Evolutionary conservation across 148 eudicot species (phyloP).

Genomic region (Selenicereus undatus): DNA sequence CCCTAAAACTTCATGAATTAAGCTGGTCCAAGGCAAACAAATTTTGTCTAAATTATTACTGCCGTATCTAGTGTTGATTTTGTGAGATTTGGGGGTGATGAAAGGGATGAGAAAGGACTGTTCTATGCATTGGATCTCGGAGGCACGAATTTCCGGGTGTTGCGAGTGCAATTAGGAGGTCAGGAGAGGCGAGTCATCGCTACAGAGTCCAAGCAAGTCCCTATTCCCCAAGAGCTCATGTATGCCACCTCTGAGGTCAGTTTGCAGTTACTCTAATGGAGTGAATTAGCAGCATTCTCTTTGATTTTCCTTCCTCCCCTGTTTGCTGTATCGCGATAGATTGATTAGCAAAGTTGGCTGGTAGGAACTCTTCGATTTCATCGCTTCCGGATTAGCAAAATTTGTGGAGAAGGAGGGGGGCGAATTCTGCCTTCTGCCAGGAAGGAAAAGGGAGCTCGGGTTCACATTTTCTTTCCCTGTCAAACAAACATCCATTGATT

Average conservation of each 20-base stretch:
- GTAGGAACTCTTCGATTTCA: constrained; percentile 76
- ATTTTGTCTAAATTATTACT: neutral
- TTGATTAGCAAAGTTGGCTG: constrained; percentile 4
- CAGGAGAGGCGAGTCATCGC: constrained; percentile 52
- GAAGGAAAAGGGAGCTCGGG: constrained; percentile 64
- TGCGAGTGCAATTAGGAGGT: constrained; percentile 73
- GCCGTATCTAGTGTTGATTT: neutral
- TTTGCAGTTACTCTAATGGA: neutral
- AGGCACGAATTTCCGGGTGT: constrained; percentile 76
- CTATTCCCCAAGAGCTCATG: constrained; percentile 71
- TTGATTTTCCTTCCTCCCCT: neutral
- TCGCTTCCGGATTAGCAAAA: constrained; percentile 55
- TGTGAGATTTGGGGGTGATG: neutral
- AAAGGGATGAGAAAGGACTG: constrained; percentile 75
- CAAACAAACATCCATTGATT: constrained; percentile 68
- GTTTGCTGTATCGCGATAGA: neutral
- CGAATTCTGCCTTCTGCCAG: constrained; percentile 36
- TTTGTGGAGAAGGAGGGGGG: constrained; percentile 54
- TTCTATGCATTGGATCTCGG: constrained; percentile 86
- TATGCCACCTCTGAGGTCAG: constrained; percentile 65
- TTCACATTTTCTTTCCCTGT: constrained; percentile 87
- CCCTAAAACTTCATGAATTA: neutral
- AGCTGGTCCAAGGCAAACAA: neutral
- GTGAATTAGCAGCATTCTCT: neutral
- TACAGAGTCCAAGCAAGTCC: constrained; percentile 60